Base-by-base conservation (phyloP, 495 filamentous ascomycete genomes). In the Mycothermus thermophilus region DNA sequence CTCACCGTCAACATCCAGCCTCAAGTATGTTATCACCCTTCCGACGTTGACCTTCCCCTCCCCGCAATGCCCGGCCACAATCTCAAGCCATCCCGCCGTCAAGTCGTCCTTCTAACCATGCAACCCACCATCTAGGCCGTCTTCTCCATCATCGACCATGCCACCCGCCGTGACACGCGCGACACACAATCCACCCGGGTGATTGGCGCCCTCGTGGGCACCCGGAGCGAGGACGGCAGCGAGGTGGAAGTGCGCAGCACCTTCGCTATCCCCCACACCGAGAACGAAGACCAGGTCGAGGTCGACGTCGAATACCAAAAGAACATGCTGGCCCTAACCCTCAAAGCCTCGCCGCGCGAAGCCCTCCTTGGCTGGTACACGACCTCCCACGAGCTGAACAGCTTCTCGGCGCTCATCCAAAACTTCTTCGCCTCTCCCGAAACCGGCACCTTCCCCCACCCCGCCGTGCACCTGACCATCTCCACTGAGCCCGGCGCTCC, bases 251-350 rank as follows among this genome's bases (percentile, higher is more conserved):
- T 97, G 51, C 74, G 82, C 46, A 87, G 83, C 59, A 85, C 82
- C 62, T 97, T 96, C 57, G 92, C 92, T 37, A 90, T 97, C 46
- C 84, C 86, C 38, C 90, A 97, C 67, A 95, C 86, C 38, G 90
- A 97, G 67, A 93, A 84, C 50, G 78, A 86, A 55, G 90, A 97
- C 61, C 90, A 97, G 60, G 90, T 97, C 48, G 90, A 97, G 55
- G 92, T 97, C 40, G 90, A 97, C 59, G 93, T 97, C 74, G 90
- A 96, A 60, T 97, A 96, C 57, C 90, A 97, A 62, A 96, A 96
- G 72, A 83, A 87, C 57, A 96, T 97, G 90, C 74, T 95, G 12
- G 77, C 77, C 12, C 68, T 97, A 43, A 87, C 94, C 55, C 73
- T 94, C 44, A 85, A 85, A 67, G 87, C 86, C 12, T 84, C 86